Base-by-base conservation (phyloP, 202 grass and related monocot genomes). In the Cymbopogon flexuosus region DNA sequence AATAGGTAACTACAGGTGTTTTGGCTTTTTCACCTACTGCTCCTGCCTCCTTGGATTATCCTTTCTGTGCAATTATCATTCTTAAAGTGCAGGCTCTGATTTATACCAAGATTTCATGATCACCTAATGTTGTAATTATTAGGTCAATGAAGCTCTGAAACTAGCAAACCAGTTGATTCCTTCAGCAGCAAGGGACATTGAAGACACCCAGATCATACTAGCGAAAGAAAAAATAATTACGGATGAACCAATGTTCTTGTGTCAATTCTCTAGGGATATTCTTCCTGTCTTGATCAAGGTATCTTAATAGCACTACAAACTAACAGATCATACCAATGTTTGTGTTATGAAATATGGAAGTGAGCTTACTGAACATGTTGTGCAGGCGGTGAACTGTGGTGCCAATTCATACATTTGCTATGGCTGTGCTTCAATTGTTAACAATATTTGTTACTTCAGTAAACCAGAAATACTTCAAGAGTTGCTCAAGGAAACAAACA, bases 201-300 rank as follows among this genome's bases (percentile, higher is more conserved):
- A 68, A 69, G 82, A 83, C 62, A 90, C 79, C 64, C 82, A 96
- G 72, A 57, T 91, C 60, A 76, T 90, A 71, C 88, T 91, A 54
- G 75, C 77, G 21, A 99, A 99, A 86, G 87, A 99, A 84, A 95
- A 96, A 78, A 85, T 99, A 67, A 80, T 99, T 46, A 75, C 73
- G 11, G 92, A 99, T 68, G 84, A 99, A 76, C 92, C 96, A 74
- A 89, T 71, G 62, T 88, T 93, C 74, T 85, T 99, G 73, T 88
- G 67, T 85, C 88, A 93, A 67, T 96, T 99, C 69, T 93, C 90
- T 68, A 90, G 61, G 70, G 90, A 99, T 45, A 85, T 95, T 70
- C 88, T 99, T 70, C 96, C 92, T 84, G 87, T 91, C 36, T 88
- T 93, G 77, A 91, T 99, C 60, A 94, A 99, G 96, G 96, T 99